Base-by-base conservation (phyloP, 345 rosid species). In the Pistacia vera region DNA sequence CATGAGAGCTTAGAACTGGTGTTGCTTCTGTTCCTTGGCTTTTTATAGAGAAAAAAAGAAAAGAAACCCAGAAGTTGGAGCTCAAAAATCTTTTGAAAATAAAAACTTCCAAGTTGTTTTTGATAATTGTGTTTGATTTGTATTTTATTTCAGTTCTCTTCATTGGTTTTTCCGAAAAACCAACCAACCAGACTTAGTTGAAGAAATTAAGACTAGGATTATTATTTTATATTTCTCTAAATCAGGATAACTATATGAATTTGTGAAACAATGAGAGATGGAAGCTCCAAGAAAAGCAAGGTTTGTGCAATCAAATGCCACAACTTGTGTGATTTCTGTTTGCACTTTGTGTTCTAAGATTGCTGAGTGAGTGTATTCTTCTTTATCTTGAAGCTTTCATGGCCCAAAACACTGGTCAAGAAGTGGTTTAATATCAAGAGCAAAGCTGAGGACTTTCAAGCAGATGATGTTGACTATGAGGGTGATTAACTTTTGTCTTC, bases 351-450 rank as follows among this genome's bases (percentile, higher is more conserved):
- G 68, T 33, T 71, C 33, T 49, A 30, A 68, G 44, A 70, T 70
- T 68, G 49, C 79, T 81, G 72, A 75, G 48, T 62, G 8, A 16
- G 4, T 61, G 25, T 74, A 36, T 76, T 9, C 77, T 2, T 74
- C 72, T 65, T 62, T 63, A 67, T 72, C 20, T 62, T 81, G 86
- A 85, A 96, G 99, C 84, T 88, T 84, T 90, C 97, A 72, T 96
- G 99, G 99, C 93, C 99, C 28, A 96, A 89, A 89, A 89, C 93
- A 80, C 82, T 95, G 88, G 95, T 93, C 75, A 96, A 90, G 88
- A 96, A 96, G 86, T 96, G 97, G 99, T 87, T 96, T 75, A 91
- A 90, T 79, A 96, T 91, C 85, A 93, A 81, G 85, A 89, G 82
- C 85, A 93, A 90, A 86, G 83, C 88, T 46, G 91, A 93, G 78